Base-by-base conservation (phyloP, 352 stramenopile genomes). In the Globisporangium cystogenes region DNA sequence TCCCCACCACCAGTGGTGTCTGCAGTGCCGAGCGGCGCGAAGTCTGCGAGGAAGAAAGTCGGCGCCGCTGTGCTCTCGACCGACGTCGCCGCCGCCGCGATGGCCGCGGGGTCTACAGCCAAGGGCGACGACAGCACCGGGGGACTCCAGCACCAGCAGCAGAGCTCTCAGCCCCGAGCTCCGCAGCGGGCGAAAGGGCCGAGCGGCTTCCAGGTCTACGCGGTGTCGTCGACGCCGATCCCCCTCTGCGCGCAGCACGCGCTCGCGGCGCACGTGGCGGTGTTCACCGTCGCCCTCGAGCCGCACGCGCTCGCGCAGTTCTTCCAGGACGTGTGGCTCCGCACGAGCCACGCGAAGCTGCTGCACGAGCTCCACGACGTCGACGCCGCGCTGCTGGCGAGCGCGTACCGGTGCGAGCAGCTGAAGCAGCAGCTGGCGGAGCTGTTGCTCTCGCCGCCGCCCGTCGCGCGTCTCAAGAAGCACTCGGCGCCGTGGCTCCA, bases 161-260 rank as follows among this genome's bases (percentile, higher is more conserved):
- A n/a, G n/a, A n/a, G n/a, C n/a, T n/a, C n/a, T n/a, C n/a, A n/a
- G n/a, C n/a, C n/a, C n/a, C n/a, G n/a, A n/a, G n/a, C n/a, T n/a
- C n/a, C n/a, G n/a, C n/a, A n/a, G n/a, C n/a, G n/a, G n/a, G n/a
- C 0, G n/a, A 46, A 15, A 35, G 40, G 8, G 42, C 40, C 40
- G n/a, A 24, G 40, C 6, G 67, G 60, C 0, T 87, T 87, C 44
- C 76, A 82, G 47, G 36, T 87, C 2, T 82, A 79, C 31, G 74
- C 64, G 0, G 62, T 86, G 4, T 62, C 72, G 6, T 20, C 64
- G 1, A 60, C 40, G 15, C 15, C 53, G 5, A 54, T 73, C 8
- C 23, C 48, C 14, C n/a, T n/a, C n/a, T n/a, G 26, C 53, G 0
- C 20, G 35, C 64, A 70, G 27, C 57, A 75, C 39, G 46, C 23